Evolutionary conservation across 257 asterid genomes (phyloP).

Genomic region (Nicotiana otophora): DNA sequence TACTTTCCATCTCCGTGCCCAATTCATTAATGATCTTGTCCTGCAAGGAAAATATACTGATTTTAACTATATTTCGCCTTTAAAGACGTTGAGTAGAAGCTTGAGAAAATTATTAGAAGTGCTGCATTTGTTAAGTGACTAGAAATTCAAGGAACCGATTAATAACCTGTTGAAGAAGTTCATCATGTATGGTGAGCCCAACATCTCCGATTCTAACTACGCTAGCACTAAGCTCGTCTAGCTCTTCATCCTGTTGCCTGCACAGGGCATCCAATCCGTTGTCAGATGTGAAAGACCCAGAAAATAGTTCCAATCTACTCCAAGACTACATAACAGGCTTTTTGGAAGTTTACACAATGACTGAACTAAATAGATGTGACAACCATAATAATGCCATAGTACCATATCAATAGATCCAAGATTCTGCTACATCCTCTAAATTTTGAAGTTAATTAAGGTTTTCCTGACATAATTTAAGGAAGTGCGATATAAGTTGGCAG

Average conservation of each 20-base stretch:
- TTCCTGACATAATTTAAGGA: background rate
- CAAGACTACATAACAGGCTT: background rate
- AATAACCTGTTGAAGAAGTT: slow-evolving; percentile 82
- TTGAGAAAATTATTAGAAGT: background rate
- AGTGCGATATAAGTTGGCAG: background rate
- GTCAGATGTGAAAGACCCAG: background rate
- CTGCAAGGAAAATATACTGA: slow-evolving; percentile 31
- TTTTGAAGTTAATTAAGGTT: background rate
- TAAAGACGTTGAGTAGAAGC: background rate
- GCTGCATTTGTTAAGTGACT: background rate
- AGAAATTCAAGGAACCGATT: background rate
- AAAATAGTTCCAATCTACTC: slow-evolving; percentile 8
- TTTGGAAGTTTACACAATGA: background rate
- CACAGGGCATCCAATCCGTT: slow-evolving; percentile 11
- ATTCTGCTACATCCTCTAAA: background rate
- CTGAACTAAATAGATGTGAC: background rate
- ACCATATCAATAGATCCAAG: background rate
- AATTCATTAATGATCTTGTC: slow-evolving; percentile 77
- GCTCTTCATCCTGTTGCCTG: slow-evolving; percentile 80
- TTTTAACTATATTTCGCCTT: background rate
- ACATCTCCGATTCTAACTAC: slow-evolving; percentile 90
- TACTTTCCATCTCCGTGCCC: slow-evolving; percentile 91
- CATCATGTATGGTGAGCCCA: slow-evolving; percentile 97
- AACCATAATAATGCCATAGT: background rate
- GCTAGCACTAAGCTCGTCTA: slow-evolving; percentile 84